Evolutionary conservation across 192 early-diverging fungal genomes (phyloP).

Genomic region (Blastocladiella britannica): DNA sequence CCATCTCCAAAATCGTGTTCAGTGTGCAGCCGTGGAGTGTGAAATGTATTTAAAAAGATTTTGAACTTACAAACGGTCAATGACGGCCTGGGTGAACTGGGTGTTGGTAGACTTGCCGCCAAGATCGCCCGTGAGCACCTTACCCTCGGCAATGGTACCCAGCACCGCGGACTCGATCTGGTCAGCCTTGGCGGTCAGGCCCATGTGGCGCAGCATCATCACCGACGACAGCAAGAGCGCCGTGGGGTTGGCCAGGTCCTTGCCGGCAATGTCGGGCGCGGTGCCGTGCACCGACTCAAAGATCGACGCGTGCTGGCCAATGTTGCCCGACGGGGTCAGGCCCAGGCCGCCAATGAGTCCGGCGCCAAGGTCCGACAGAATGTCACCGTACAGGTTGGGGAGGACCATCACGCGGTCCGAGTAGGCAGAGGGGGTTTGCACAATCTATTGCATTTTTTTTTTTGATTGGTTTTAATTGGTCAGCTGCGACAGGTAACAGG

Average conservation of each 20-base stretch:
- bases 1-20: too few relatives aligned
- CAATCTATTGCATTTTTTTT: slow-evolving; percentile 36
- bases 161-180: slow-evolving; percentile 80
- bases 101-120: slow-evolving; percentile 67
- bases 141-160: slow-evolving; percentile 82
- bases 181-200: slow-evolving; percentile 53
- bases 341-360: slow-evolving; percentile 96
- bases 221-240: slow-evolving; percentile 83
- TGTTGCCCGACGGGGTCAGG: slow-evolving; percentile 94
- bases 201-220: slow-evolving; percentile 98
- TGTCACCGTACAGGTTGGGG: slow-evolving; percentile 99
- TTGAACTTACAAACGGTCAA: slow-evolving; percentile 22
- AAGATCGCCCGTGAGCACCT: slow-evolving; percentile 70
- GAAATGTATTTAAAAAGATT: background rate
- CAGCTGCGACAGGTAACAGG: slow-evolving; percentile 1
- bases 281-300: slow-evolving; percentile 92
- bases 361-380: slow-evolving; percentile 91
- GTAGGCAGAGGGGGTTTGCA: slow-evolving; percentile 77
- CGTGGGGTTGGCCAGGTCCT: slow-evolving; percentile 88
- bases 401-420: slow-evolving; percentile 95
- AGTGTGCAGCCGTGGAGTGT: too few relatives aligned
- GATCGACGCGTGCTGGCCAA: slow-evolving; percentile 92
- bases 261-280: slow-evolving; percentile 94
- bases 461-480: slow-evolving; percentile 2
- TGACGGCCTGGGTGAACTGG: slow-evolving; percentile 69